Base-by-base conservation (phyloP, 441 rosid genomes). In the Gossypium lobatum region DNA sequence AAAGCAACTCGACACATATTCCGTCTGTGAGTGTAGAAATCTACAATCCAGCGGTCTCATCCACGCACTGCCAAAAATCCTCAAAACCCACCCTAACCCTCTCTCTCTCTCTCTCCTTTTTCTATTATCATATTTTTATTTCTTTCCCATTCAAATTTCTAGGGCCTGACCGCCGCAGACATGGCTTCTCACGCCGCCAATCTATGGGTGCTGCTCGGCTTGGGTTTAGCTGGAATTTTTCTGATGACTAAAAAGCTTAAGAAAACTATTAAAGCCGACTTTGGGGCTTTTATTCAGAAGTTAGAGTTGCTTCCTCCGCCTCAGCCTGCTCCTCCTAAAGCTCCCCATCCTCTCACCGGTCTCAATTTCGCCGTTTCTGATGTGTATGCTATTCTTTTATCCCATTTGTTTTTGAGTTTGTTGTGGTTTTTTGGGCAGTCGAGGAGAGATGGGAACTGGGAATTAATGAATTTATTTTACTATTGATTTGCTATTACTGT, bases 291-390 rank as follows among this genome's bases (percentile, higher is more conserved):
- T 65, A 71, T 95, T 73, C 85, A 83, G 77, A 89, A 80, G 85
- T 88, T 95, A 68, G 82, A 85, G 74, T 85, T 95, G 1, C 91
- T 91, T 52, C 98, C 99, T 70, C 99, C 99, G n/a, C 99, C 99
- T n/a, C 99, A 81, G 75, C 99, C 99, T 18, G 84, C 96, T 71
- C 99, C 99, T 76, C 99, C 97, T 54, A 95, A 93, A 78, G 99
- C 99, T 34, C 98, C 93, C 25, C 99, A 95, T 70, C 98, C 97
- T 17, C 97, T 95, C 79, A 88, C 95, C 48, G 90, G 82, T 37
- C 95, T 95, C 82, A 72, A 88, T 18, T 93, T 95, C 76, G 91
- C 97, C 59, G 87, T 92, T 55, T 93, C 98, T 75, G 99, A 95
- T 80, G 14, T 91, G 99, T 95, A 83, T 66, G 82, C 73, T 46